Evolutionary conservation across 1,139 yeast genomes (phyloP), one percentile per base, ranked within the genome.

Genomic region (Debaryomycetaceae sp.): DNA sequence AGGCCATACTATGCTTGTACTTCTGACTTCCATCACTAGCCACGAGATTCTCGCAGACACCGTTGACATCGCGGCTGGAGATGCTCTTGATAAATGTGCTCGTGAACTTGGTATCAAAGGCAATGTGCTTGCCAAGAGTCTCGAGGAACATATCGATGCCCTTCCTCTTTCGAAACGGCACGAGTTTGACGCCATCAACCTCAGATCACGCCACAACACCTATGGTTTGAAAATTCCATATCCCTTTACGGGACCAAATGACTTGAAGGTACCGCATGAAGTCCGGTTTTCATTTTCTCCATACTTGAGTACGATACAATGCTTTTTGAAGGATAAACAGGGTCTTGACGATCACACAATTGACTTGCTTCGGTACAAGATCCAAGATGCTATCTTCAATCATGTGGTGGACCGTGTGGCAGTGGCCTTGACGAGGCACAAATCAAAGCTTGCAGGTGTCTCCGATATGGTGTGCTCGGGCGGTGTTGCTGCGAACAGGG

Each of bases 71-170:
- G 96, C 98, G 0, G 80, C 81, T 4, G 99, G 98, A 0, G 96
- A 90, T 49, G 80, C 95, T 1, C 55, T 90, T 15, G 99, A 90
- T 51, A 87, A 90, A 51, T 85, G 95, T 51, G 94, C 95, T 0
- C 62, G 96, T 33, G 85, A 76, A 37, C 47, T 92, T 28, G 95
- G 95, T 0, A 53, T 87, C 25, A 51, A 49, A 22, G 96, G 96
- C 0, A 77, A 75, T 37, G 81, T 86, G 82, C 67, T 87, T 27
- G 98, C 95, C 1, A 77, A 70, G 39, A 95, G 80, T 38, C 53
- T 86, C 51, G 97, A 90, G 43, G 39, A 35, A 5, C 76, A 69
- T 40, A 67, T 79, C 1, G 47, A 57, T 13, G 35, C 40, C 3
- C 53, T 62, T 5, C 47, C 61, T 0, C 27, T 16, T 5, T 44